phyloP scores from a whole-genome alignment of 1,139 yeast genomes.

The Kluyveromyces sp. region DNA sequence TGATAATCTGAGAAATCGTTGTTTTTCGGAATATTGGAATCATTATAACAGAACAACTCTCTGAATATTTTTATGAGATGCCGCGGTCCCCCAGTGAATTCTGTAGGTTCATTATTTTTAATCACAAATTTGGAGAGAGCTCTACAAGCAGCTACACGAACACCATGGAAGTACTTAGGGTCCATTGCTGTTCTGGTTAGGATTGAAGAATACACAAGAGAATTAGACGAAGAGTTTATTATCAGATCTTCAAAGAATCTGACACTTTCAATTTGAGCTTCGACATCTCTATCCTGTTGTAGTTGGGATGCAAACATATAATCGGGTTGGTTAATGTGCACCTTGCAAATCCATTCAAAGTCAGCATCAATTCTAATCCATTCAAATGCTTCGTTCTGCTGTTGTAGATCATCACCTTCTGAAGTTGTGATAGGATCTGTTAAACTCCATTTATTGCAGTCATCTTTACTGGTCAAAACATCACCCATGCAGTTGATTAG shows the following conservation, averaged over 20 bases:
- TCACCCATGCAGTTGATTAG: constrained; percentile 67
- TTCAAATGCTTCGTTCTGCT: constrained; percentile 77
- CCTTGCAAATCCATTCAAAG: constrained; percentile 88
- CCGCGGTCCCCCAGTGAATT: constrained; percentile 52
- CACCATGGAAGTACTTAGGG: constrained; percentile 77
- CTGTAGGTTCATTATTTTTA: constrained; percentile 48
- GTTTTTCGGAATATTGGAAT: constrained; percentile 59
- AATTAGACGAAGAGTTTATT: constrained; percentile 40
- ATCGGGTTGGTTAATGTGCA: constrained; percentile 82
- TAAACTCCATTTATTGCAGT: constrained; percentile 63
- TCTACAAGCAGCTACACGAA: constrained; percentile 77
- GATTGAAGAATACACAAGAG: constrained; percentile 63
- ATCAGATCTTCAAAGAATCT: constrained; percentile 51
- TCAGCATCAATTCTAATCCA: constrained; percentile 98
- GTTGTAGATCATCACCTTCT: constrained; percentile 27
- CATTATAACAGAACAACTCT: constrained; percentile 62
- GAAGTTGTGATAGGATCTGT: constrained; percentile 59
- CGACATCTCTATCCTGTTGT: constrained; percentile 92
- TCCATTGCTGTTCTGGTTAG: constrained; percentile 79
- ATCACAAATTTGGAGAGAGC: constrained; percentile 66
- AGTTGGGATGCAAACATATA: constrained; percentile 92
- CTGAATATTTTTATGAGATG: constrained; percentile 69
- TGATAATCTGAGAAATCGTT: constrained; percentile 71
- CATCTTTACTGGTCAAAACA: constrained; percentile 53
- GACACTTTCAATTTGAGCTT: constrained; percentile 86